Evolutionary conservation across 225 moss, liverwort and hornwort species (phyloP), one percentile per base, ranked within the genome.

Genomic region (Physcomitrellopsis africana): DNA sequence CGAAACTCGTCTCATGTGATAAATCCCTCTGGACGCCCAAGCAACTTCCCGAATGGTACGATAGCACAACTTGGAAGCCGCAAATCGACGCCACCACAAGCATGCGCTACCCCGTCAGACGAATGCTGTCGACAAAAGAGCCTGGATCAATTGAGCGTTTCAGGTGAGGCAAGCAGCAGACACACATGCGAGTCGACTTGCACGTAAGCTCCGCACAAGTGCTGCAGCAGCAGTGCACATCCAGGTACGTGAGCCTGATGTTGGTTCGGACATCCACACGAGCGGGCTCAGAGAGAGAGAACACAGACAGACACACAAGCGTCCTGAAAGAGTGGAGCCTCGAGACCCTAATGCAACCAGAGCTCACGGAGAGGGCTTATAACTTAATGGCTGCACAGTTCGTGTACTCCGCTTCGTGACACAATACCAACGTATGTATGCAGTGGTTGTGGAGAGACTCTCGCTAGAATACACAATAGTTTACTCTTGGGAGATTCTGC

Each of bases 151-250:
- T 53, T 10, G 47, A 45, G 42, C 16, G 11, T 51, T 53, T 58
- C 55, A 37, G 67, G 63, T 61, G 22, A 54, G 61, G 47, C 65
- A 48, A 62, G 44, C 62, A 53, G 69, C 47, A 54, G 43, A 70
- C 83, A 24, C 84, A 52, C 81, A 75, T 75, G 78, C 78, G 71
- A 78, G 17, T 44, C 46, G 61, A 32, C 32, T 74, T 75, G 78
- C 84, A 85, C 77, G 84, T 78, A 81, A 78, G 67, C 77, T 81
- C 81, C 84, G 70, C 84, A 37, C 32, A 77, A 67, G 81, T 74
- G 84, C 77, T 57, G 73, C 68, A 51, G 67, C 67, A 11, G 56
- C 54, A 72, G 69, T 37, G 32, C 4, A 37, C 74, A 48, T 46
- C 18, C 42, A 45, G 42, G 77, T 66, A 59, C 77, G 73, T 70